Conservation (phyloP, 306 rosid species). For the Parietaria judaica region DNA sequence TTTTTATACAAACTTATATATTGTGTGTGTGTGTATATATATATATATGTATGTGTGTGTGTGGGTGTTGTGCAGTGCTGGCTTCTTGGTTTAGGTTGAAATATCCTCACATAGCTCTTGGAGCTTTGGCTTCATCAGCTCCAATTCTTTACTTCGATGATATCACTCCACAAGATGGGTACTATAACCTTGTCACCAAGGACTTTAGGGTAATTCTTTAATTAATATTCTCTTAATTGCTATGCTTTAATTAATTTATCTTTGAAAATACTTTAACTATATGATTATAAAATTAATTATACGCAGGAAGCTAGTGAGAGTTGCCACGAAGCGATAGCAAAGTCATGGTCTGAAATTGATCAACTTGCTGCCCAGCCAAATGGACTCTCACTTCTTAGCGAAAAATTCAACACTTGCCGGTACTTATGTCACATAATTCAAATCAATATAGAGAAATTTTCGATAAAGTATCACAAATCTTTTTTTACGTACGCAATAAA, state of each 20-base stretch:
- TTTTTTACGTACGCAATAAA: too few species aligned
- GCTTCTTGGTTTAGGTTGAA: constrained; percentile 85
- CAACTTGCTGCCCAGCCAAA: constrained; percentile 28
- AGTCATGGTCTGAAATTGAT: constrained; percentile 63
- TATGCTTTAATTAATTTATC: background rate
- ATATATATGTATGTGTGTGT: background rate
- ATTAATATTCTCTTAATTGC: background rate
- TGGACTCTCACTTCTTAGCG: constrained; percentile 50
- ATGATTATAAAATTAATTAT: background rate
- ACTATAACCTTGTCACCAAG: constrained; percentile 41
- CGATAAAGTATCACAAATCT: too few species aligned
- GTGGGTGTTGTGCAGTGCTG: constrained; percentile 38
- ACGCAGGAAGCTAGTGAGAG: constrained; percentile 55
- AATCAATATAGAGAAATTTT: constrained; percentile 16
- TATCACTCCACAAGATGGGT: constrained; percentile 42
- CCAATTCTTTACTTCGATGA: constrained; percentile 64
- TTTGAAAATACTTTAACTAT: background rate
- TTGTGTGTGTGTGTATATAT: background rate
- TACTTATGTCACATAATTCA: background rate
- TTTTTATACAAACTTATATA: background rate
- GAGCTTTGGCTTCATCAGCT: constrained; percentile 80
- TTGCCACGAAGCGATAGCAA: constrained; percentile 46
- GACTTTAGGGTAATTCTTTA: constrained; percentile 46
- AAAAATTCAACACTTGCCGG: constrained; percentile 50
- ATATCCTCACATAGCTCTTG: constrained; percentile 68